Evolutionary conservation across 257 asterid genomes (phyloP).

Genomic region (Thymus mandschuricus): DNA sequence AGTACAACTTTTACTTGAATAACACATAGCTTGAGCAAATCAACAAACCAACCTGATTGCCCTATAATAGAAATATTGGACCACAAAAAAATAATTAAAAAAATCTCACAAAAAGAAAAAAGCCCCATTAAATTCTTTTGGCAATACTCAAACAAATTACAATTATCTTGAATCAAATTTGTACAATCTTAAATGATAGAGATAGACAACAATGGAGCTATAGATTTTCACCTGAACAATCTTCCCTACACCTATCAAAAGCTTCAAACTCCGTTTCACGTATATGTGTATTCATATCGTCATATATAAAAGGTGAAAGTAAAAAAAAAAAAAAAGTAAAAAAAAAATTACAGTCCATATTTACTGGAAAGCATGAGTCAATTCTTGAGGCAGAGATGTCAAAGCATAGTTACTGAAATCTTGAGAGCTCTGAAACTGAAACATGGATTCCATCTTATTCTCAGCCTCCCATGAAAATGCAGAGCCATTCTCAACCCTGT

Average conservation of each 20-base stretch:
- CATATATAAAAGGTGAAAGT: conserved; percentile 6
- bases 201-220: neutral
- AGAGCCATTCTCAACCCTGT: conserved; percentile 30
- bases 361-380: conserved; percentile 36
- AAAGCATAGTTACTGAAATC: conserved; percentile 51
- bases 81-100: conserved; percentile 17
- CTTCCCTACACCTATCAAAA: conserved; percentile 36
- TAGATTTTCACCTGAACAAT: conserved; percentile 34
- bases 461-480: conserved; percentile 51
- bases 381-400: conserved; percentile 50
- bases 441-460: conserved; percentile 44
- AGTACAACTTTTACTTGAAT: conserved; percentile 9
- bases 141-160: conserved; percentile 36
- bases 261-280: neutral
- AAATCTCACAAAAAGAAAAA: conserved; percentile 3
- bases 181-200: conserved; percentile 19
- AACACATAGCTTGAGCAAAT: conserved; percentile 24
- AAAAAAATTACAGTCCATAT: conserved; percentile 8
- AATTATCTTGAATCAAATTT: conserved; percentile 22
- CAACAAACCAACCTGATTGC: conserved; percentile 28
- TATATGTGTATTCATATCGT: neutral
- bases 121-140: neutral
- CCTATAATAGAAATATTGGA: conserved; percentile 18
- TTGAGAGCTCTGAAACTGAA: conserved; percentile 43
- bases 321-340: neutral